These are phyloP conservation scores for Tricholoma terreum DNA, from an alignment of 768 basidiomycete species.

Conservation along the genomic window DNA sequence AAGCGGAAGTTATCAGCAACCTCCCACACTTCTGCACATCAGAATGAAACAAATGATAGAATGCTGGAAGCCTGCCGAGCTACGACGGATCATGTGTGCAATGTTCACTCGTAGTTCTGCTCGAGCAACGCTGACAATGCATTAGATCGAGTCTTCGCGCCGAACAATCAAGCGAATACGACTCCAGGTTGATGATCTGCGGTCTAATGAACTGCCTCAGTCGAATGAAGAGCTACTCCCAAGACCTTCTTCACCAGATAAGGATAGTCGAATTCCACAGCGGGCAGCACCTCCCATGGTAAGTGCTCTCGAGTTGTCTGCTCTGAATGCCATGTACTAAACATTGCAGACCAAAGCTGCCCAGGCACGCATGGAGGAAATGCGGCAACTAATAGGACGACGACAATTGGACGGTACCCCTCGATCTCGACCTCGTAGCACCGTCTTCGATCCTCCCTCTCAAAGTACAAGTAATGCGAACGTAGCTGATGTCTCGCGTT, in stretches of 20 bases:
- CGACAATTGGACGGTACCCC: conserved; percentile 54
- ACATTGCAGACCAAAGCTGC: conserved; percentile 63
- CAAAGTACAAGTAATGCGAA: conserved; percentile 20
- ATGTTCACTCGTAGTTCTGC: background rate
- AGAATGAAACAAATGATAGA: conserved; percentile 40
- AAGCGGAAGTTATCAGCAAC: conserved; percentile 33
- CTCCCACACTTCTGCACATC: conserved; percentile 23
- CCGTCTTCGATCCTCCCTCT: conserved; percentile 31
- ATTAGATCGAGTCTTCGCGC: conserved; percentile 68
- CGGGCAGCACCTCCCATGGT: conserved; percentile 42
- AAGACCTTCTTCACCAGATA: conserved; percentile 58
- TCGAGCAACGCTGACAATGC: conserved; percentile 1
- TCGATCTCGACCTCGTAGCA: conserved; percentile 44
- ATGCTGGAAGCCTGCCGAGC: conserved; percentile 48
- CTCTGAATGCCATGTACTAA: background rate
- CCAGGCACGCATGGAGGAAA: conserved; percentile 77
- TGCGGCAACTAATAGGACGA: conserved; percentile 68
- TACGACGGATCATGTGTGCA: conserved; percentile 65
- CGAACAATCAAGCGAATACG: conserved; percentile 74
- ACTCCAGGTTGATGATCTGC: conserved; percentile 55
- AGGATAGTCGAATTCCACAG: conserved; percentile 48
- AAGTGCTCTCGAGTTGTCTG: conserved; percentile 12
- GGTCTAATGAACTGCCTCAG: conserved; percentile 19
- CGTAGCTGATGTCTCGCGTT: conserved; percentile 36
- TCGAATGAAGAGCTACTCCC: conserved; percentile 32